Evolutionary conservation across 345 rosid genomes (phyloP).

Genomic region (Gossypium raimondii): DNA sequence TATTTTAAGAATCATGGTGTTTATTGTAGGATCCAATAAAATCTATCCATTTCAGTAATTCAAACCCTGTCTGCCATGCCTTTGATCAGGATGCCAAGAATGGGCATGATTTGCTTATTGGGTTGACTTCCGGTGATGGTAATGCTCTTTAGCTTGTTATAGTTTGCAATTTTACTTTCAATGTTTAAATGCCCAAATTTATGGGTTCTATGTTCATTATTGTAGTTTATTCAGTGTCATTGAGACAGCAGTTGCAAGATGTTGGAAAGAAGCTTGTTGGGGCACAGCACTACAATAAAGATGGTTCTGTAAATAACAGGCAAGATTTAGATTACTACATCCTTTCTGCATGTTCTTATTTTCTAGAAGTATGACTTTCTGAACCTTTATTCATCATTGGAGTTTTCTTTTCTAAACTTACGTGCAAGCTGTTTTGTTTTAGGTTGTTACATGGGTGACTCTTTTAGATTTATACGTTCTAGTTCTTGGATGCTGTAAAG

Average conservation of each 20-base stretch:
- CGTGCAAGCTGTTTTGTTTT: neutral
- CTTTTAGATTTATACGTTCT: neutral
- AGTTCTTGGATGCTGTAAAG: neutral
- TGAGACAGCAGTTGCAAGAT: conserved; percentile 97
- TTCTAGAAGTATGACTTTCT: neutral
- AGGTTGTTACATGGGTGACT: neutral
- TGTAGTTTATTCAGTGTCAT: conserved; percentile 93
- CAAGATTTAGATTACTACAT: conserved; percentile 30
- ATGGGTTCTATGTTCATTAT: conserved; percentile 28
- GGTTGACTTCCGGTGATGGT: conserved; percentile 96
- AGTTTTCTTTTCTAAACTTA: neutral
- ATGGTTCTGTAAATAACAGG: conserved; percentile 88
- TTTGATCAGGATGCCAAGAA: conserved; percentile 95
- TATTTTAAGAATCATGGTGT: conserved; percentile 21
- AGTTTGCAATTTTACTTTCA: conserved; percentile 13
- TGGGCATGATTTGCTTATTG: conserved; percentile 97
- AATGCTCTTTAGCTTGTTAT: conserved; percentile 21
- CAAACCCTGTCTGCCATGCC: conserved; percentile 91
- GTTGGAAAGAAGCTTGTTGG: conserved; percentile 94
- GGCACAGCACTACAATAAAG: conserved; percentile 91
- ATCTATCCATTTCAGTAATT: conserved; percentile 90
- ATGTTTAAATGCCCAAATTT: conserved; percentile 22
- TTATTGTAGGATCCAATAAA: conserved; percentile 87
- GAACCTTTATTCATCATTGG: no score
- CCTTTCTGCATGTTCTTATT: neutral